A percentile compares a stretch with the other conserved stretches of the same genome.
phyloP scores from a whole-genome alignment of 1,284 basidiomycete genomes.

The Vanrija humicola region DNA sequence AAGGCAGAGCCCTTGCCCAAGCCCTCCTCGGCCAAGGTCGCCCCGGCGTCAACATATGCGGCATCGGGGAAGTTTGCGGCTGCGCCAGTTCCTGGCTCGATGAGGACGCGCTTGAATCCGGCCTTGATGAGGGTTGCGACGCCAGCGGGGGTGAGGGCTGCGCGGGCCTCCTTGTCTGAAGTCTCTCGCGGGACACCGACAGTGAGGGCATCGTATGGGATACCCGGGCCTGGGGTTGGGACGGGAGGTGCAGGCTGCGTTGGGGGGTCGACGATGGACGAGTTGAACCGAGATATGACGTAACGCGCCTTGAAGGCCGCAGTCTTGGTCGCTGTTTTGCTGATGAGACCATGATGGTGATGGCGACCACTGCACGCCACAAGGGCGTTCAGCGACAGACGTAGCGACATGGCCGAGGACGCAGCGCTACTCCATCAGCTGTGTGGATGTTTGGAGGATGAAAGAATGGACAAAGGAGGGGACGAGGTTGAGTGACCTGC shows the following conservation, averaged over 20 bases:
- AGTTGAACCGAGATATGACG: no score
- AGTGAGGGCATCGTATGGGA: constrained; percentile 67
- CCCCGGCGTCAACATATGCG: constrained; percentile 71
- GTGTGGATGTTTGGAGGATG: no score
- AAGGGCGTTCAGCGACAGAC: no score
- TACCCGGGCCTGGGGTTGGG: constrained; percentile 43
- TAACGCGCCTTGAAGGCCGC: no score
- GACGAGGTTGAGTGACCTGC: no score
- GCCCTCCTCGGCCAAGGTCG: constrained; percentile 63
- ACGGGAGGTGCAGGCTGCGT: background rate
- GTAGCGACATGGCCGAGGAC: no score
- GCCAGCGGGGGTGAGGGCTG: constrained; percentile 73
- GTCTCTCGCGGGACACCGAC: constrained; percentile 71
- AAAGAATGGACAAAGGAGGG: no score
- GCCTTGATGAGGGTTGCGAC: constrained; percentile 69
- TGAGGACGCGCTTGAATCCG: constrained; percentile 66
- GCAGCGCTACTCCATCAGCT: no score
- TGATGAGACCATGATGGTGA: no score
- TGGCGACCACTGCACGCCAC: no score
- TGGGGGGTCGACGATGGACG: background rate
- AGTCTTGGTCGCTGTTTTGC: no score
- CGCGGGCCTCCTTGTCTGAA: constrained; percentile 69
- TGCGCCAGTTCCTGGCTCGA: constrained; percentile 66
- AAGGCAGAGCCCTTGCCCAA: constrained; percentile 43
- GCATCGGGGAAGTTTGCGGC: constrained; percentile 73